Percentiles rank a stretch among this genome's conserved stretches.
phyloP scores from a whole-genome alignment of 2,329 filamentous ascomycete species.

The Fusarium veterinarium region DNA sequence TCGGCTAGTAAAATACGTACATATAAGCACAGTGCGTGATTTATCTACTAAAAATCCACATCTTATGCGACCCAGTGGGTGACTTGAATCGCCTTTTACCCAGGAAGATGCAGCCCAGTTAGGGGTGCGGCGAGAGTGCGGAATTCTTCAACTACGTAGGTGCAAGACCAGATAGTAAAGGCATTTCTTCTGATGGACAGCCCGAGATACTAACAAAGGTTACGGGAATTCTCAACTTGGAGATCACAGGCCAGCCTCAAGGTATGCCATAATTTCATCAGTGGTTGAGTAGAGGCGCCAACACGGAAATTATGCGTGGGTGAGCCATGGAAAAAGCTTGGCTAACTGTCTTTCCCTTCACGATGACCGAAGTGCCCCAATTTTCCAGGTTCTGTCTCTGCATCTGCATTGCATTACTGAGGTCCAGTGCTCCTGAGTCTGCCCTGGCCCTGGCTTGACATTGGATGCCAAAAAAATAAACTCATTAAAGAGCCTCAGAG shows the following conservation, averaged over 20 bases:
- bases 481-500: not conserved
- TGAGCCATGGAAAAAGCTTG: slow-evolving; percentile 12
- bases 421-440: not conserved
- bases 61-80: slow-evolving; percentile 37
- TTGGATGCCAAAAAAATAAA: not conserved
- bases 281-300: slow-evolving; percentile 3
- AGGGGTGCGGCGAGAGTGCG: not conserved
- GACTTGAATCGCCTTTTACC: slow-evolving; percentile 28
- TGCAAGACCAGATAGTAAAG: not conserved
- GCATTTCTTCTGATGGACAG: not conserved
- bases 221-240: not conserved
- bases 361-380: slow-evolving; percentile 19
- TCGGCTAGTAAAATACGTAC: slow-evolving; percentile 6
- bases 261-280: not conserved
- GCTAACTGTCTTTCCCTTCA: slow-evolving; percentile 16
- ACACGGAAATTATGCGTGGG: slow-evolving; percentile 23
- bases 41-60: slow-evolving; percentile 27
- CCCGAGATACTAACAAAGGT: not conserved
- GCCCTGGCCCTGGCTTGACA: not conserved
- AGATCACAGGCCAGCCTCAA: not conserved
- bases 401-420: not conserved
- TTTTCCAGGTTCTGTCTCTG: slow-evolving; percentile 7
- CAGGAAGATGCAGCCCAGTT: slow-evolving; percentile 1
- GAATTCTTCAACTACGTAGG: not conserved
- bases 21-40: slow-evolving; percentile 34